Evolutionary conservation across 2,329 filamentous ascomycete species (phyloP).

Genomic region (Aurifilum marmelostoma): DNA sequence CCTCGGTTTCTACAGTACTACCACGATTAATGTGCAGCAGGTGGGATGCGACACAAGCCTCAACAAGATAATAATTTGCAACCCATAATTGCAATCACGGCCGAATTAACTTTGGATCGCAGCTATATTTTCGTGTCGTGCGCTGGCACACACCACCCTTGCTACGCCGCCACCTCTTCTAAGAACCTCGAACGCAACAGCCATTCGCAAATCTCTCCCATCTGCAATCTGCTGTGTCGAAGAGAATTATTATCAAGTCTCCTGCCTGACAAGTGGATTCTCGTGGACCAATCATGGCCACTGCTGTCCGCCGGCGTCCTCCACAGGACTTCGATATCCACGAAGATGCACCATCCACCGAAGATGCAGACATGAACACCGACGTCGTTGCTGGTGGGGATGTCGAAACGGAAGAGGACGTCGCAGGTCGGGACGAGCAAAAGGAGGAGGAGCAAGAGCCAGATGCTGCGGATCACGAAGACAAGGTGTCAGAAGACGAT

Average conservation of each 20-base stretch:
- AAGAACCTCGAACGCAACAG: too few relatives aligned
- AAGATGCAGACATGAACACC: slow-evolving; percentile 54
- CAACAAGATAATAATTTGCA: neutral
- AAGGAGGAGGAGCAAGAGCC: slow-evolving; percentile 39
- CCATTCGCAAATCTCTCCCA: neutral
- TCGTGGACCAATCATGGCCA: slow-evolving; percentile 30
- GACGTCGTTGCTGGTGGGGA: slow-evolving; percentile 43
- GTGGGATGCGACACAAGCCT: neutral
- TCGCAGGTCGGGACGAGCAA: slow-evolving; percentile 42
- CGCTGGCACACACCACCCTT: neutral
- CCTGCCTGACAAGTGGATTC: neutral
- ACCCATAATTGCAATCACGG: neutral
- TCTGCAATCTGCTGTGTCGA: neutral
- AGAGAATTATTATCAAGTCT: neutral
- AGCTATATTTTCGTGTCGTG: neutral
- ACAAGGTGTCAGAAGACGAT: slow-evolving; percentile 58
- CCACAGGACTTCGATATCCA: slow-evolving; percentile 52
- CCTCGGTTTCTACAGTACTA: neutral
- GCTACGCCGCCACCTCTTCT: too few relatives aligned
- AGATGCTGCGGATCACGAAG: slow-evolving; percentile 47
- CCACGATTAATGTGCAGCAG: neutral
- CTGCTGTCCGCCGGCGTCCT: slow-evolving; percentile 34
- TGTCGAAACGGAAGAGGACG: slow-evolving; percentile 39
- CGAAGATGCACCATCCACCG: slow-evolving; percentile 51
- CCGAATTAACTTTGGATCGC: neutral